phyloP scores from a whole-genome alignment of 2,329 filamentous ascomycete genomes.

The Trichoderma koningii region DNA sequence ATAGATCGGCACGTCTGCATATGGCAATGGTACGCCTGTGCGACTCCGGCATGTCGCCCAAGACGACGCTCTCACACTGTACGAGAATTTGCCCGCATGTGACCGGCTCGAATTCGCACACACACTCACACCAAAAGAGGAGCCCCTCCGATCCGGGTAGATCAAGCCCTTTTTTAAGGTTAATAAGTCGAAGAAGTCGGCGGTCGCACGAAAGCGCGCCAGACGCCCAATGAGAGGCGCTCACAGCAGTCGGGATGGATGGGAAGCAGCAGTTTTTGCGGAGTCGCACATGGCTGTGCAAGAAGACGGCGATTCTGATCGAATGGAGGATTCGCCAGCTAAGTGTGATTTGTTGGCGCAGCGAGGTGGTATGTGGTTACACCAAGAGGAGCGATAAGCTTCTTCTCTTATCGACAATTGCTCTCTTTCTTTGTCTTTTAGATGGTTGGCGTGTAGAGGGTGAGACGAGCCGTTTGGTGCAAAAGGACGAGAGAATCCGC shows the following conservation, averaged over 20 bases:
- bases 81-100: slow-evolving; percentile 2
- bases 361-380: neutral
- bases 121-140: neutral
- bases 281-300: slow-evolving; percentile 24
- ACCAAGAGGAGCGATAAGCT: slow-evolving; percentile 7
- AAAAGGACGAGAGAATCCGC: neutral
- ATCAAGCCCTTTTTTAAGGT: slow-evolving; percentile 23
- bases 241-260: neutral
- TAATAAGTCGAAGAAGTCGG: slow-evolving; percentile 5
- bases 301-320: neutral
- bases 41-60: too few relatives aligned
- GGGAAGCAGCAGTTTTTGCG: neutral
- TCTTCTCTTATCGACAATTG: neutral
- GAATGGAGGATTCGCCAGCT: too few relatives aligned
- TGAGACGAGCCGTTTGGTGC: too few relatives aligned
- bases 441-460: too few relatives aligned
- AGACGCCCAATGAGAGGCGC: slow-evolving; percentile 9
- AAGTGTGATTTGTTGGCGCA: neutral
- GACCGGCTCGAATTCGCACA: neutral
- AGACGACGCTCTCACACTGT: neutral
- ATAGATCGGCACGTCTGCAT: slow-evolving; percentile 7
- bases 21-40: neutral
- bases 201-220: neutral
- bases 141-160: slow-evolving; percentile 4
- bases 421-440: too few relatives aligned